A percentile compares a stretch with the other conserved stretches of the same genome.
These are phyloP conservation scores for Jacaranda mimosifolia DNA, from an alignment of 257 asterid species.

Conservation along the genomic window DNA sequence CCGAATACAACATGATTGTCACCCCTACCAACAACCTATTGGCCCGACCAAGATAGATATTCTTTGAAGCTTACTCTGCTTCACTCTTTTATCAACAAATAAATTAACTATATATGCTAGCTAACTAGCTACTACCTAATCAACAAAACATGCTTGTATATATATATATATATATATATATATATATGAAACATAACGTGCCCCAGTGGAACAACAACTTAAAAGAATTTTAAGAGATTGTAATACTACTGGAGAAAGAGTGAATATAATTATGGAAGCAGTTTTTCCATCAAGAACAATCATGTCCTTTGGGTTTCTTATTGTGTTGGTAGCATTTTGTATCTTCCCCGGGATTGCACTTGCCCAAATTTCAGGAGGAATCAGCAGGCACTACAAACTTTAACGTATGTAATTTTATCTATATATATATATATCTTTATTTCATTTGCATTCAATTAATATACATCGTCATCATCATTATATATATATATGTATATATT, in stretches of 20 bases:
- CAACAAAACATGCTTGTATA: conserved; percentile 25
- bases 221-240: not conserved
- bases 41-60: conserved; percentile 25
- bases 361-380: conserved; percentile 23
- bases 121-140: conserved; percentile 32
- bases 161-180: too few species aligned
- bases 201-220: conserved; percentile 11
- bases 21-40: conserved; percentile 42
- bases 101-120: conserved; percentile 5
- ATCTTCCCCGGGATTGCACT: conserved; percentile 31
- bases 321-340: conserved; percentile 34
- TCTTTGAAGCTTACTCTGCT: conserved; percentile 30
- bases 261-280: conserved; percentile 35
- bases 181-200: conserved; percentile 25
- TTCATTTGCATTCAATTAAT: not conserved
- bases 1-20: too few species aligned
- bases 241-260: not conserved
- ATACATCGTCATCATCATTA: too few species aligned
- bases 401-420: conserved; percentile 50
- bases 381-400: conserved; percentile 56
- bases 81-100: not conserved
- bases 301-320: conserved; percentile 7
- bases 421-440: too few species aligned
- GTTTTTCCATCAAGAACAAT: not conserved
- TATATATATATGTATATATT: not conserved